Conservation (phyloP, 768 basidiomycete species). For the Rhodotorula toruloides region DNA sequence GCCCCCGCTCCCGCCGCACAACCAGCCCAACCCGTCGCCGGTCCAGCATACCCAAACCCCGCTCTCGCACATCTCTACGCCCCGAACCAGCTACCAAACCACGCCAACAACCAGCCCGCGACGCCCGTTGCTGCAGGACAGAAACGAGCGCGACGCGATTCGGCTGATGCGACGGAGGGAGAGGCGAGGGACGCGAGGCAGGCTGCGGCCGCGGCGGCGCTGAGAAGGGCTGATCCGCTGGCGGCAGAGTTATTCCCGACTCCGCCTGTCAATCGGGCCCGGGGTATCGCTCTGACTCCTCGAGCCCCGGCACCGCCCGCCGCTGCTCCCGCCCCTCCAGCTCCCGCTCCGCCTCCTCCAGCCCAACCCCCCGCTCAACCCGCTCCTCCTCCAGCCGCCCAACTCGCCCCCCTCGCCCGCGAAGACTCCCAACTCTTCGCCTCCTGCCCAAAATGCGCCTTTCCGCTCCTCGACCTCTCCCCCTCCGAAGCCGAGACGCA, state of each 20-base stretch:
- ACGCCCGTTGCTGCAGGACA: background rate
- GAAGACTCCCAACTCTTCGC: background rate
- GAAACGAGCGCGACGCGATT: background rate
- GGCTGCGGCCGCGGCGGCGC: too few relatives aligned
- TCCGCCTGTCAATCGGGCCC: background rate
- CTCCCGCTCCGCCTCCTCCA: background rate
- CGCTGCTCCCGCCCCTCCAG: background rate
- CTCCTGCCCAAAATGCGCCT: conserved; percentile 20
- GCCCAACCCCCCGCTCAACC: background rate
- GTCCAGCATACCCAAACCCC: conserved; percentile 7
- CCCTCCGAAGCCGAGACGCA: background rate
- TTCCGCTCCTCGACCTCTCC: background rate
- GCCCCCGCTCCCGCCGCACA: background rate
- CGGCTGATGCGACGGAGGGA: too few relatives aligned
- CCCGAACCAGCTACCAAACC: background rate
- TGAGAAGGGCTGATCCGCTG: too few relatives aligned
- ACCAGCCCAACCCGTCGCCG: background rate
- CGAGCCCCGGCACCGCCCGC: background rate
- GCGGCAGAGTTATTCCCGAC: too few relatives aligned
- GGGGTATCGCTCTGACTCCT: background rate
- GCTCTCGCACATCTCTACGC: background rate
- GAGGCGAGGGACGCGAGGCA: too few relatives aligned
- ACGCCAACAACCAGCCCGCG: background rate
- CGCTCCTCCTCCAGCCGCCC: background rate
- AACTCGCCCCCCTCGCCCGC: background rate